Evolutionary conservation across 768 basidiomycete species (phyloP), one percentile per base, ranked within the genome.

Genomic region (Serendipita sp.): DNA sequence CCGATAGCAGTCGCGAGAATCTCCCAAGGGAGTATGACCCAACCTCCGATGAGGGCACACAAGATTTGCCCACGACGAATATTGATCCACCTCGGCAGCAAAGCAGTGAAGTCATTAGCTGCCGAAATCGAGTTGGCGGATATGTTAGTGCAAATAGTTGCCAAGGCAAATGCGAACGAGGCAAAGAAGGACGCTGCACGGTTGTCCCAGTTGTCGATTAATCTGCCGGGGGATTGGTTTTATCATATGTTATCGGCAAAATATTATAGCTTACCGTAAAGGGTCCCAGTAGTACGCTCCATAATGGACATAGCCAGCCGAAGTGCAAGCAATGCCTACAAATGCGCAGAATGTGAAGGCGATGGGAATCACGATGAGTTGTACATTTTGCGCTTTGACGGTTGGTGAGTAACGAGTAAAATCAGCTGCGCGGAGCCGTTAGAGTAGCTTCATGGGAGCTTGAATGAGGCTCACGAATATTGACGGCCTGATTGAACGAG

Each of bases 111-210:
- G 70, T 94, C 91, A 69, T 92, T 93, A 3, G 86, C 90, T 2
- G 89, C 86, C 22, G 77, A 75, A 56, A 84, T 76, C 3, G 81
- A 80, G 72, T 94, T 95, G 22, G 90, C 89, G 24, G 87, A 86
- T 66, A 90, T 83, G 65, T 80, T 79, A 60, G 75, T 76, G 30
- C 72, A 74, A 50, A 91, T 76, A 0, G 84, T 88, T 3, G 87
- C 82, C 30, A 92, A 73, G 41, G 79, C 76, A 69, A 90, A 90
- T 41, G 82, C 79, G 70, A 89, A 83, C 0, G 86, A 78, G 3
- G 82, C 82, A 69, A 94, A 93, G 76, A 94, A 94, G 4, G 85
- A 83, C 0, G 86, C 88, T 0, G 88, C 84, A 34, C 92, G 83
- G 71, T 88, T 92, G 67, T 87, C 81, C 90, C 90, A 93, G 34